Percentiles rank a stretch among this genome's conserved stretches.
Evolutionary conservation across 495 filamentous ascomycete genomes (phyloP).

Genomic region (Lophiostoma macrostomum): DNA sequence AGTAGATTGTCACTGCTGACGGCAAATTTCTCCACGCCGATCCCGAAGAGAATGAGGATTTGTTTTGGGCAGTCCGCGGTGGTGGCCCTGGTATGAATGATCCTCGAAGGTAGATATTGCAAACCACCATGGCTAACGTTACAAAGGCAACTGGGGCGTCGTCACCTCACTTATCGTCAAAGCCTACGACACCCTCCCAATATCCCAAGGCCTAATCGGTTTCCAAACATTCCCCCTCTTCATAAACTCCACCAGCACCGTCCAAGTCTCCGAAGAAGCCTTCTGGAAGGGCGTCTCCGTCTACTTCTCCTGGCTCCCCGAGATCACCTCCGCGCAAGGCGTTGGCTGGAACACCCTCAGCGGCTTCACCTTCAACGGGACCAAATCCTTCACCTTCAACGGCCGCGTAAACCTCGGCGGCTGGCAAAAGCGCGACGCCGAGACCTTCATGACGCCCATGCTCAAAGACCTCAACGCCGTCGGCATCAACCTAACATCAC

Average conservation of each 20-base stretch:
- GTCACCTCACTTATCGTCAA: constrained; percentile 28
- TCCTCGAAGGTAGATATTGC: not conserved
- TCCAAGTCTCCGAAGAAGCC: not conserved
- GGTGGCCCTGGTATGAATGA: constrained; percentile 21
- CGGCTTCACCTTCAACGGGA: not conserved
- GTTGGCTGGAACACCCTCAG: constrained; percentile 22
- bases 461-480: constrained; percentile 10
- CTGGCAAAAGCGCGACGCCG: constrained; percentile 3
- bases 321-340: constrained; percentile 12
- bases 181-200: constrained; percentile 6
- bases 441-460: constrained; percentile 15
- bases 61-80: constrained; percentile 29
- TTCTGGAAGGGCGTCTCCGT: constrained; percentile 22
- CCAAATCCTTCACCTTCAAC: constrained; percentile 7
- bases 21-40: constrained; percentile 25
- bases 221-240: not conserved
- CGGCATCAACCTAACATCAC: constrained; percentile 19
- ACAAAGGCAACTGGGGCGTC: constrained; percentile 25
- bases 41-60: constrained; percentile 23
- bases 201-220: not conserved
- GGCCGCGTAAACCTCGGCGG: constrained; percentile 5
- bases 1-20: constrained; percentile 29
- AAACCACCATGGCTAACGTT: not conserved
- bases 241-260: not conserved
- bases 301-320: constrained; percentile 18